phyloP scores from a whole-genome alignment of 176 grass and related monocot genomes.

The Oryza brachyantha region DNA sequence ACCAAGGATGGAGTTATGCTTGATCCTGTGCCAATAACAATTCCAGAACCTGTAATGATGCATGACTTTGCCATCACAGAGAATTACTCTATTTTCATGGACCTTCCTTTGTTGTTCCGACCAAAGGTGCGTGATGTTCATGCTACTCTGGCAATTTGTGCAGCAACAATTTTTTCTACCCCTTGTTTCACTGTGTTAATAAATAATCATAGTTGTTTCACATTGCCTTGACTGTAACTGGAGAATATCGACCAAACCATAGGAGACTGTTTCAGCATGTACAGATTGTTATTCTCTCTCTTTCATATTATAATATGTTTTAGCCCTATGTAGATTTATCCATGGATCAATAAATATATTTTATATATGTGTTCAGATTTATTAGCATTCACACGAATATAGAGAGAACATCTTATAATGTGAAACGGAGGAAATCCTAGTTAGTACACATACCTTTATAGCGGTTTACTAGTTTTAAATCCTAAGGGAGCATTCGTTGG shows the following conservation, averaged over 20 bases:
- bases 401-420: too few relatives aligned
- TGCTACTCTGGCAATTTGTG: not conserved
- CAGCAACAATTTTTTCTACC: not conserved
- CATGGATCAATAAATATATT: too few relatives aligned
- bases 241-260: not conserved
- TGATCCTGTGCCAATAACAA: slow-evolving; percentile 98
- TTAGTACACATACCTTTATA: not conserved
- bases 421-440: too few relatives aligned
- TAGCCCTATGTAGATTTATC: too few relatives aligned
- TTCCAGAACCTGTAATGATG: slow-evolving; percentile 95
- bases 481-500: not conserved
- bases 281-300: not conserved
- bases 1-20: slow-evolving; percentile 89
- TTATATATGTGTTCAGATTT: too few relatives aligned
- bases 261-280: not conserved
- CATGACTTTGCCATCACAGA: slow-evolving; percentile 99
- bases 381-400: too few relatives aligned
- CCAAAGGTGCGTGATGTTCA: slow-evolving; percentile 62
- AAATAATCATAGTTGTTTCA: not conserved
- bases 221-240: not conserved
- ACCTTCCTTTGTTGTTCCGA: slow-evolving; percentile 79
- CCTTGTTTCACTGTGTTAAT: not conserved
- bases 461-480: not conserved
- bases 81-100: slow-evolving; percentile 96
- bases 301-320: too few relatives aligned